Base-by-base conservation (phyloP, 2,329 filamentous ascomycete species). In the Pleochaeta shiraiana region DNA sequence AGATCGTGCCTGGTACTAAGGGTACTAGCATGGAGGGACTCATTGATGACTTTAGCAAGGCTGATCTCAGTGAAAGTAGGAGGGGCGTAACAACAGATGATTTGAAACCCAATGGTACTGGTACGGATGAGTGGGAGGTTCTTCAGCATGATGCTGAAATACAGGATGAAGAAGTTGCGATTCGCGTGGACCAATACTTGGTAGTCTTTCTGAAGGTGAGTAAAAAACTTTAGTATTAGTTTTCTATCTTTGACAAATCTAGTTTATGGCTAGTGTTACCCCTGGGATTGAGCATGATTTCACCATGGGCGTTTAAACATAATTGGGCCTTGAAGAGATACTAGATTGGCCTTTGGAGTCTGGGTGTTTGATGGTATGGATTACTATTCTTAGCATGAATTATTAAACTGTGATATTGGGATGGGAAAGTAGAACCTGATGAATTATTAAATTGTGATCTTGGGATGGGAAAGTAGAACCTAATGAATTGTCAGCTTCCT, bases 241-340 rank as follows among this genome's bases (percentile, higher is more conserved):
- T 3, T 3, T 43, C 9, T 43, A 16, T 37, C 63, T 63, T 67
- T 71, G 67, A 68, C 57, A 34, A 4, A 64, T 33, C 78, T 86
- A 82, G 80, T 89, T 89, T 74, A 88, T 89, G 78, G 85, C 86
- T 37, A 93, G 86, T 70, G 93, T 98, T 55, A 97, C 92, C 19
- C 93, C 93, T 5, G 91, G 91, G 60, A 97, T 98, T 74, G 92
- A 97, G 76, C 90, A 96, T 74, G 92, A 97, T 74, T 96, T 95
- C 74, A 97, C 92, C 0, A 96, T 96, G 90, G 88, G 90, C 5
- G 85, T 95, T 45, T 95, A 79, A 50, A 30, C n/a, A n/a, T n/a
- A n/a, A n/a, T n/a, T n/a, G n/a, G n/a, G n/a, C n/a, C n/a, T n/a
- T n/a, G n/a, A n/a, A n/a, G n/a, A n/a, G n/a, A n/a, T n/a, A n/a